Base-by-base conservation (phyloP, 106 monocot species). In the Apostasia ramifera region DNA sequence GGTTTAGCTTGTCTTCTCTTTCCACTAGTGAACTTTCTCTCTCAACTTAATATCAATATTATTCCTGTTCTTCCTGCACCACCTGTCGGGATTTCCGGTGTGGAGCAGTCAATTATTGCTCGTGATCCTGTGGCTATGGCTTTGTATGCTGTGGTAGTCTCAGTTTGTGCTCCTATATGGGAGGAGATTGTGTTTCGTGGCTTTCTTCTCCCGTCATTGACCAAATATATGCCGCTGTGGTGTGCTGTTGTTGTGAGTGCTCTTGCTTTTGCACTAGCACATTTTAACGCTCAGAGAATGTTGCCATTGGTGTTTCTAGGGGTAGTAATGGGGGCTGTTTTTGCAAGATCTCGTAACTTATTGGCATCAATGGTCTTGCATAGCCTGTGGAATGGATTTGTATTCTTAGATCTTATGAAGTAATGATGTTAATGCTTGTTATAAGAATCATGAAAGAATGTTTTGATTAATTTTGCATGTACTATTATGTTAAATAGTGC, bases 351-450 rank as follows among this genome's bases (percentile, higher is more conserved):
- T 2, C 76, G 77, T 53, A 86, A 86, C 57, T 71, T 86, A 14
- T 50, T 86, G 64, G 80, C 82, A 12, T 80, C 82, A 1, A 86
- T 86, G 77, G 37, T 86, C 4, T 57, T 86, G 59, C 82, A 86
- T 77, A 80, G 82, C 47, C 50, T 86, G 73, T 86, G 86, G 86
- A 86, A 86, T 66, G 76, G 82, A 6, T 82, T 86, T 73, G 89
- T 89, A 2, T 89, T 89, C 65, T 75, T 82, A 60, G 89, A 89
- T 75, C 78, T 89, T 8, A 89, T 89, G 85, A 89, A 73, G 47
- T 89, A 67, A 85, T 47, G 47, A 4, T 2, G 1, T 2, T 48
- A 26, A 1, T 65, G 7, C 47, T 48, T 48, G 4, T 7, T 15
- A 8, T 65, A 46, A 65, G 65, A 1, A 1, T 65, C 48, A 49